Conservation (phyloP, 495 filamentous ascomycete genomes). For the Cladorrhinum samala region DNA sequence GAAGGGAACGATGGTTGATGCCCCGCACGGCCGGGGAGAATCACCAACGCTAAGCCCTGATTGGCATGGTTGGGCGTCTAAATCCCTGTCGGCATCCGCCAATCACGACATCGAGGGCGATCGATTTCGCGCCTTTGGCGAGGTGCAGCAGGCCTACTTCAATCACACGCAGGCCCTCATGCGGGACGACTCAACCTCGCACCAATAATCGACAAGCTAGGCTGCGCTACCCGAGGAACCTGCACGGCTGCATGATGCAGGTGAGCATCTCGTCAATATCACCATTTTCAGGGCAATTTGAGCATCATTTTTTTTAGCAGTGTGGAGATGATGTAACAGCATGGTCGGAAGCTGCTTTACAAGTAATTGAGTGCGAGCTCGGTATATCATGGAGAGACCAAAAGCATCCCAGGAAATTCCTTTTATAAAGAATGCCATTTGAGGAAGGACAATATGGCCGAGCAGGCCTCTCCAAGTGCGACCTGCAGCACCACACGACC, state of each 20-base stretch:
- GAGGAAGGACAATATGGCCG: too few relatives aligned
- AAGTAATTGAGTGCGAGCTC: not conserved
- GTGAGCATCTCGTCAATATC: slow-evolving; percentile 5
- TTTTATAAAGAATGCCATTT: too few relatives aligned
- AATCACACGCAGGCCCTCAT: slow-evolving; percentile 20
- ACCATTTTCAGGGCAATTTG: too few relatives aligned
- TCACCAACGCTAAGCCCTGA: slow-evolving; percentile 20
- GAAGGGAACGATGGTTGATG: too few relatives aligned
- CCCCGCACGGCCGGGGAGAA: slow-evolving; percentile 18
- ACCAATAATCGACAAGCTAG: not conserved
- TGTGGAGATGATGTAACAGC: not conserved
- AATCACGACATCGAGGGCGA: slow-evolving; percentile 20
- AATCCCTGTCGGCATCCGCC: slow-evolving; percentile 31
- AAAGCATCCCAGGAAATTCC: too few relatives aligned
- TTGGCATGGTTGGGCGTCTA: slow-evolving; percentile 39
- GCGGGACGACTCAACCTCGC: not conserved
- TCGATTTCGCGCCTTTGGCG: slow-evolving; percentile 15
- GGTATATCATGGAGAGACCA: not conserved
- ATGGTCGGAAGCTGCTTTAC: not conserved
- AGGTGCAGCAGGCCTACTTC: slow-evolving; percentile 7
- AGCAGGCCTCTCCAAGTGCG: not conserved
- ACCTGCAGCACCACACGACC: not conserved
- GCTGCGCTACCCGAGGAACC: not conserved
- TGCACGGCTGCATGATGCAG: slow-evolving; percentile 6
- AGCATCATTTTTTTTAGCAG: not conserved